Evolutionary conservation across 139 green algal species (phyloP).

Genomic region (Raphidocelis subcapitata): DNA sequence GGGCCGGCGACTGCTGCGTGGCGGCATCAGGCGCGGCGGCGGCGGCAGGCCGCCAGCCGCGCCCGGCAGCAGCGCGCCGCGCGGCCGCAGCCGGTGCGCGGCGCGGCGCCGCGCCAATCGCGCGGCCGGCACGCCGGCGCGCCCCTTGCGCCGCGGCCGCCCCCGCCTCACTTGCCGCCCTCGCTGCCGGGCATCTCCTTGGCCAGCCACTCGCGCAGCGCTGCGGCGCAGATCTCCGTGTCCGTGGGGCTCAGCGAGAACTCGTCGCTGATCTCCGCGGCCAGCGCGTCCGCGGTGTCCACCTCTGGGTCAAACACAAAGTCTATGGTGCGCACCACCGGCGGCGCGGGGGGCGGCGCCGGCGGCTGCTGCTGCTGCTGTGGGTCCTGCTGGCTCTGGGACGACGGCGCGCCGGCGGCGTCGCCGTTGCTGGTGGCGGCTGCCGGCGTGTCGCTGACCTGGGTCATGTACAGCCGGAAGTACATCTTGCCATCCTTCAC

Average conservation of each 20-base stretch:
- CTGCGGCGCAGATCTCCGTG: slow-evolving; percentile 87
- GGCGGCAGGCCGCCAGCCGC: no score
- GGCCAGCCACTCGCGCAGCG: slow-evolving; percentile 86
- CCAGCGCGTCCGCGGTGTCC: slow-evolving; percentile 91
- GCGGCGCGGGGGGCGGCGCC: neutral
- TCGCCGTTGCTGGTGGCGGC: neutral
- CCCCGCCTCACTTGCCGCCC: slow-evolving; percentile 3
- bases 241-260: slow-evolving; percentile 88
- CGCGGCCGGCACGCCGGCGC: no score
- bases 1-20: no score
- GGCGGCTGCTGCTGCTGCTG: neutral
- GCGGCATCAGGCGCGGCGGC: no score
- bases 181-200: slow-evolving; percentile 51
- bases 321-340: slow-evolving; percentile 82
- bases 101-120: no score
- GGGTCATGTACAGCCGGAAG: slow-evolving; percentile 82
- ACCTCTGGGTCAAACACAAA: slow-evolving; percentile 92
- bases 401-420: slow-evolving; percentile 75
- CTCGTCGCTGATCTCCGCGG: slow-evolving; percentile 89
- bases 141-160: neutral
- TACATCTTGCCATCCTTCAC: slow-evolving; percentile 82
- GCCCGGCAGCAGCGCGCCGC: no score
- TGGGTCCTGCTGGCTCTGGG: neutral
- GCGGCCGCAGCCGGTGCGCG: no score
- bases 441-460: slow-evolving; percentile 25